Conservation (phyloP, 768 basidiomycete species). For the Mycena amicta region DNA sequence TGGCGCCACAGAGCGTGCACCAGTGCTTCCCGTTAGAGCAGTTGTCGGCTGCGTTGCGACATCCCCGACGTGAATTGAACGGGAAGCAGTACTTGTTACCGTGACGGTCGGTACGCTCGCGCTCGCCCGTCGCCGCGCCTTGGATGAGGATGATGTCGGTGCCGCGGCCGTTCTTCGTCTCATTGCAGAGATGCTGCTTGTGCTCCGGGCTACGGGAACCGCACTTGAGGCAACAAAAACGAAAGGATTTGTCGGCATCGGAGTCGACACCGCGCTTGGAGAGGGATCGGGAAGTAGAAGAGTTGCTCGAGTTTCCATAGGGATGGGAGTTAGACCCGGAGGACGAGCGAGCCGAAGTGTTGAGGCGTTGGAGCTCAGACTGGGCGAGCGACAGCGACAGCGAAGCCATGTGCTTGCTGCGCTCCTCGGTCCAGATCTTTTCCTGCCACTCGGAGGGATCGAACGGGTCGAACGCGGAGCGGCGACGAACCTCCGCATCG, state of each 20-base stretch:
- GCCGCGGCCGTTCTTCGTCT: not conserved
- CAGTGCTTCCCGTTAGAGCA: conserved; percentile 6
- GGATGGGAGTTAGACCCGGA: not conserved
- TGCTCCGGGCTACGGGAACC: not conserved
- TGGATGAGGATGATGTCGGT: not conserved
- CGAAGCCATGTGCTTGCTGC: not conserved
- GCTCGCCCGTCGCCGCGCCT: not conserved
- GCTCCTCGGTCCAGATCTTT: not conserved
- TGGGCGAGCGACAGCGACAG: not conserved
- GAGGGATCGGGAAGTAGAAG: not conserved
- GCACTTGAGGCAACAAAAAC: not conserved
- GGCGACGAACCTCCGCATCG: not conserved
- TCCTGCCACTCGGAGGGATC: not conserved
- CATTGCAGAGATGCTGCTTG: not conserved
- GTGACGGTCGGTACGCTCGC: not conserved
- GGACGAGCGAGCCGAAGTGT: not conserved
- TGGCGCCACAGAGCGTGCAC: conserved; percentile 23
- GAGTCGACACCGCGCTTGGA: not conserved
- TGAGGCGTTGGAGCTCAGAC: not conserved
- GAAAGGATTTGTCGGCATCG: not conserved
- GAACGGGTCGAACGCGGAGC: not conserved
- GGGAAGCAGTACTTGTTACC: conserved; percentile 17
- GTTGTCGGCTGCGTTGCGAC: not conserved
- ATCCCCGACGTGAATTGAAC: conserved; percentile 10
- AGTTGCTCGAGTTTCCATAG: not conserved